Percentiles rank a stretch among this genome's conserved stretches.
Conservation (phyloP, 345 rosid species). For the Capsella bursapastoris region DNA sequence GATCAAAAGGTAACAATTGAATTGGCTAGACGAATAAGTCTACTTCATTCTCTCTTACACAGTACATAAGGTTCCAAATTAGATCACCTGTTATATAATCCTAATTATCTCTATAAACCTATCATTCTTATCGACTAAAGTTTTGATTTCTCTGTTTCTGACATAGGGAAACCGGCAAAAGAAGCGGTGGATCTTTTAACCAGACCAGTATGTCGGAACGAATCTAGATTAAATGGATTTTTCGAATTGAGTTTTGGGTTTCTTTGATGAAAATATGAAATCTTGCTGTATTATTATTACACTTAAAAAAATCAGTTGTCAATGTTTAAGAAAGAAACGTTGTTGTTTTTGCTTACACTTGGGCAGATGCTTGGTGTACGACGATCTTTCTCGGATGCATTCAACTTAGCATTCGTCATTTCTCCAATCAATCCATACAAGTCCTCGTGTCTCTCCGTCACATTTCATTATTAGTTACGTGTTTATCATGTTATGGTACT, state of each 20-base stretch:
- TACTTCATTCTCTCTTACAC: neutral
- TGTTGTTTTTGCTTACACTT: constrained; percentile 19
- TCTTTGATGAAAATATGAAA: neutral
- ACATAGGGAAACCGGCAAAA: constrained; percentile 54
- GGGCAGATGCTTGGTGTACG: neutral
- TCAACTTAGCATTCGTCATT: constrained; percentile 13
- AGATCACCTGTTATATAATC: constrained; percentile 8
- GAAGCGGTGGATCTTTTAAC: constrained; percentile 82
- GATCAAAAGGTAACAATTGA: constrained; percentile 52
- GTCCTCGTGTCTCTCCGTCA: constrained; percentile 4
- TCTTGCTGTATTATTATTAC: no score
- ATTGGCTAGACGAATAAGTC: constrained; percentile 7
- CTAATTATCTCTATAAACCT: neutral
- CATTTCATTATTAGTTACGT: neutral
- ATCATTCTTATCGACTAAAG: neutral
- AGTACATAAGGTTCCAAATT: neutral
- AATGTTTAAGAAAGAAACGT: neutral
- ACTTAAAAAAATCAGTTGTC: neutral
- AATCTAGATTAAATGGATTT: neutral
- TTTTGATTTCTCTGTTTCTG: constrained; percentile 17
- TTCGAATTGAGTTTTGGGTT: constrained; percentile 6
- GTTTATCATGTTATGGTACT: constrained; percentile 7
- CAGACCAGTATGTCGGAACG: constrained; percentile 3
- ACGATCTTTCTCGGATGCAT: neutral
- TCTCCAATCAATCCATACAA: constrained; percentile 7